Conservation (phyloP, 768 basidiomycete species). For the Boletus coccyginus region DNA sequence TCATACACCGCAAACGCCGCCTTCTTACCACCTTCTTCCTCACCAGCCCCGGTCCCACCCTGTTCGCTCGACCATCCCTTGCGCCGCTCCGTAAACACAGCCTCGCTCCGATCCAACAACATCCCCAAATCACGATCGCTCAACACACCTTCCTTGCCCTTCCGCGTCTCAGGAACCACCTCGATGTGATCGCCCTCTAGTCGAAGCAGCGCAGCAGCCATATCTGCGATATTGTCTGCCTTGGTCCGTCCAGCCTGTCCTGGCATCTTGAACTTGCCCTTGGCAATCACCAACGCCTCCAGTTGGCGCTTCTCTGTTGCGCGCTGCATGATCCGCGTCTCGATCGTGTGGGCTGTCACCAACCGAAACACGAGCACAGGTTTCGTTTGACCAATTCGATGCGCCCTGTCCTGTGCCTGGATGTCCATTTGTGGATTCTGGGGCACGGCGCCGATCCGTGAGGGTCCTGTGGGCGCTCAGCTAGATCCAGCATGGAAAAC, state of each 20-base stretch:
- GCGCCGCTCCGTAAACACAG: conserved; percentile 67
- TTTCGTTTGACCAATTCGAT: conserved; percentile 94
- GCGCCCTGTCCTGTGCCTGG: conserved; percentile 94
- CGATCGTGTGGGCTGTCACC: conserved; percentile 84
- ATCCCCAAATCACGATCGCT: conserved; percentile 67
- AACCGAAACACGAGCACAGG: conserved; percentile 90
- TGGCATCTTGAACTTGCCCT: conserved; percentile 80
- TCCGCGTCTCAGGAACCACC: conserved; percentile 67
- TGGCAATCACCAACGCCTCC: conserved; percentile 93
- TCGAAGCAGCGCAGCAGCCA: conserved; percentile 72
- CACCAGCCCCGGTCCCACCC: not conserved
- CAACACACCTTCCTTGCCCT: conserved; percentile 69
- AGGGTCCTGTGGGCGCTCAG: too few species aligned
- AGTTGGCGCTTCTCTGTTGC: conserved; percentile 85
- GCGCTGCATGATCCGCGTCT: conserved; percentile 88
- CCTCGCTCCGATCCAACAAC: conserved; percentile 61
- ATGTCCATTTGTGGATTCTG: conserved; percentile 96
- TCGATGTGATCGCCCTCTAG: conserved; percentile 90
- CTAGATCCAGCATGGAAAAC: too few species aligned
- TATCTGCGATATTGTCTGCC: conserved; percentile 69
- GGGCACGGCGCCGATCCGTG: not conserved
- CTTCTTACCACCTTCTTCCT: too few species aligned
- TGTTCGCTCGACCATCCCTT: conserved; percentile 67
- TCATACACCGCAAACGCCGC: too few species aligned
- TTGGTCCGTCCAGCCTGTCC: conserved; percentile 52